Evolutionary conservation across 2,329 filamentous ascomycete genomes (phyloP).

Genomic region (Blastomyces percursus): DNA sequence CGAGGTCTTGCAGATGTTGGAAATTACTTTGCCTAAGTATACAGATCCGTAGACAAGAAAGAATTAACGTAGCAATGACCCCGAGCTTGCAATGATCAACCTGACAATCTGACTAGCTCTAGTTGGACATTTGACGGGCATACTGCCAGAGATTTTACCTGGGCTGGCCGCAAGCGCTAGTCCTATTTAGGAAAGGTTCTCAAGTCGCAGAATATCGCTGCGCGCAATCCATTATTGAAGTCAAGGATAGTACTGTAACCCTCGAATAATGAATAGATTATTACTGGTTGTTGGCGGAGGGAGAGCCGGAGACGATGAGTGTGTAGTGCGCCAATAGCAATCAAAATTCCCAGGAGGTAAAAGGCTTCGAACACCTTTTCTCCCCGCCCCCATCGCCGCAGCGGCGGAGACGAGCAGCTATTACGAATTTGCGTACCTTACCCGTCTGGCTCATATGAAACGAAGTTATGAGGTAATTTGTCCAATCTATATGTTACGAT

Average conservation of each 20-base stretch:
- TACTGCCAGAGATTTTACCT: not conserved
- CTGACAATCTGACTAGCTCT: not conserved
- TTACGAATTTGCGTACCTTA: not conserved
- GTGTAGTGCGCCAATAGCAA: not conserved
- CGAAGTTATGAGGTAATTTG: not conserved
- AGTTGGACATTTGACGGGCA: not conserved
- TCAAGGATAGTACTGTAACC: not conserved
- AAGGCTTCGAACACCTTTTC: not conserved
- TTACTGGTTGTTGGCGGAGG: not conserved
- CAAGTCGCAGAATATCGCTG: not conserved
- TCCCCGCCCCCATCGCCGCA: not conserved
- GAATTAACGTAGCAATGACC: not conserved
- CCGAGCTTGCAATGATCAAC: not conserved
- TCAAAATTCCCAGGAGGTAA: not conserved
- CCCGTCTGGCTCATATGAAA: not conserved
- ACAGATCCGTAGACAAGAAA: no score
- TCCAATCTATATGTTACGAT: not conserved
- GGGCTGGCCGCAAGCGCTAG: not conserved
- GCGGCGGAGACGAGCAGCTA: no score
- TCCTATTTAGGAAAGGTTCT: not conserved
- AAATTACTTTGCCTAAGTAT: not conserved
- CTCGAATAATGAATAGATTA: not conserved
- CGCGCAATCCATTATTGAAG: not conserved
- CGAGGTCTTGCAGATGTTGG: not conserved
- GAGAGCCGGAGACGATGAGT: not conserved